Conservation (phyloP, 331 rosid genomes). For the Quercus tomentella region DNA sequence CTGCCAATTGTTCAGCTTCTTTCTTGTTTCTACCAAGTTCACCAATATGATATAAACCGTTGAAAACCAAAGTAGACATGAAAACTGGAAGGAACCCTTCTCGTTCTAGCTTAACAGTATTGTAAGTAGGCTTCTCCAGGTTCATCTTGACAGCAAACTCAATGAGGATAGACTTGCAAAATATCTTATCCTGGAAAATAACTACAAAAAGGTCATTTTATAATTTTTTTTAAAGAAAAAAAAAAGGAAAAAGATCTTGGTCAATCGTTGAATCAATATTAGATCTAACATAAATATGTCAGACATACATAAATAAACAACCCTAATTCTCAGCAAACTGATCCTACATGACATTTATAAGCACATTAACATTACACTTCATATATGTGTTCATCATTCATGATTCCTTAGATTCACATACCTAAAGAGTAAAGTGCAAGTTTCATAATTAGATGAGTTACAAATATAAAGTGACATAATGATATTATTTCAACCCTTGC, state of each 20-base stretch:
- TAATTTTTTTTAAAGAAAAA: neutral
- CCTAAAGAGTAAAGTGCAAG: neutral
- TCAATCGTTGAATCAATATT: neutral
- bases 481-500: too few relatives aligned
- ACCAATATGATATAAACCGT: constrained; percentile 31
- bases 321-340: neutral
- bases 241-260: neutral
- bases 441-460: too few relatives aligned
- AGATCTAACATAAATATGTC: neutral
- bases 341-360: neutral
- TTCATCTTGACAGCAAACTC: constrained; percentile 56
- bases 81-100: constrained; percentile 26
- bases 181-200: constrained; percentile 28
- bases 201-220: neutral
- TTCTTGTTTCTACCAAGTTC: constrained; percentile 35
- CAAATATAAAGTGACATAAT: too few relatives aligned
- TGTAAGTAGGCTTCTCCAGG: constrained; percentile 31
- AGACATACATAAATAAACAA: too few relatives aligned
- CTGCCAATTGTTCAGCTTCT: constrained; percentile 65
- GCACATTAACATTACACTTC: neutral
- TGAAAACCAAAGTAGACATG: constrained; percentile 40
- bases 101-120: constrained; percentile 13
- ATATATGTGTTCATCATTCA: neutral
- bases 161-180: constrained; percentile 50
- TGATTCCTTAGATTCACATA: neutral